Evolutionary conservation across 2,329 filamentous ascomycete genomes (phyloP).

Genomic region (Fusarium globosum): DNA sequence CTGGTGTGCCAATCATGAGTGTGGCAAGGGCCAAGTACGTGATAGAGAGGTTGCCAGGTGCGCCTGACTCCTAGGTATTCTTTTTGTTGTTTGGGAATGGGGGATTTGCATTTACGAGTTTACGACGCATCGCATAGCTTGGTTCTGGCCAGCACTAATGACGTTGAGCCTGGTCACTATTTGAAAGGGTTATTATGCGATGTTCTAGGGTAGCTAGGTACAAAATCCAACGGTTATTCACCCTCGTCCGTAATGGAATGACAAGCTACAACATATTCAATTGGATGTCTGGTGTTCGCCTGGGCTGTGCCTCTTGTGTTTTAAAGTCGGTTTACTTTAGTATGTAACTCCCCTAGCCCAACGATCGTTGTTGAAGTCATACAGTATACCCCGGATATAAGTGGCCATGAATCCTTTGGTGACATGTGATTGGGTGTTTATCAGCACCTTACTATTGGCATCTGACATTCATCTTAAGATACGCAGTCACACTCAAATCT

Average conservation of each 20-base stretch:
- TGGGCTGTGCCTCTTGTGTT: not conserved
- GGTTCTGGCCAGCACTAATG: not conserved
- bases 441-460: not conserved
- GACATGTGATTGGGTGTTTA: constrained; percentile 2
- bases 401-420: not conserved
- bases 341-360: not conserved
- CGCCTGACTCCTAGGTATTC: constrained; percentile 66
- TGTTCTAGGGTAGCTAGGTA: not conserved
- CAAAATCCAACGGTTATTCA: not conserved
- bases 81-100: constrained; percentile 17
- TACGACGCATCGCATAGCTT: constrained; percentile 17
- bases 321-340: not conserved
- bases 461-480: not conserved
- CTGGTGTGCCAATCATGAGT: constrained; percentile 77
- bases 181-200: not conserved
- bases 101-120: constrained; percentile 33
- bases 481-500: not conserved
- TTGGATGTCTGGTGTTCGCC: not conserved
- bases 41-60: constrained; percentile 90
- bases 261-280: not conserved
- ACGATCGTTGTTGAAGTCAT: no score
- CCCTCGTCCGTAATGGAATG: not conserved
- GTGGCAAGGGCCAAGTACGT: constrained; percentile 92
- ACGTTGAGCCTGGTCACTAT: not conserved
- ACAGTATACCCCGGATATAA: not conserved